Evolutionary conservation across 2,329 filamentous ascomycete genomes (phyloP).

Genomic region (Bimuria novae-zelandiae): DNA sequence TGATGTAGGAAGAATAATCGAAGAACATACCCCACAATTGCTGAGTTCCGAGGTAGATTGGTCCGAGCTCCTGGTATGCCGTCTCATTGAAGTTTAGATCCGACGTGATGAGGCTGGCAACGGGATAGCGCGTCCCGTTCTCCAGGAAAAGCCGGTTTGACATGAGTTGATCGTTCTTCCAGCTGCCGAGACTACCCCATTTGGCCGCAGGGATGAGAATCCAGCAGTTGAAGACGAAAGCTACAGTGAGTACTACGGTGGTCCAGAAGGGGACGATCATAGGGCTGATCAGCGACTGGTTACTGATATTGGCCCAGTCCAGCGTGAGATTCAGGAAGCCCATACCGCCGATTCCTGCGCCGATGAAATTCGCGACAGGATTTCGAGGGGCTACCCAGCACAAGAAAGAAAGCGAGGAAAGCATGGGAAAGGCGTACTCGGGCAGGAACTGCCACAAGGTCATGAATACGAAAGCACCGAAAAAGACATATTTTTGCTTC

Average conservation of each 20-base stretch:
- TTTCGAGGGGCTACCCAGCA: conserved; percentile 68
- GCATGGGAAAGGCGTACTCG: conserved; percentile 64
- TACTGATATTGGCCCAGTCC: conserved; percentile 66
- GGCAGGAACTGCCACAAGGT: conserved; percentile 67
- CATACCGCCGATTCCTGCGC: conserved; percentile 65
- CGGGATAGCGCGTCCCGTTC: conserved; percentile 55
- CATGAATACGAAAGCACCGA: conserved; percentile 57
- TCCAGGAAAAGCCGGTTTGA: conserved; percentile 60
- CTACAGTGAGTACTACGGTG: conserved; percentile 60
- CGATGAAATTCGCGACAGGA: conserved; percentile 63
- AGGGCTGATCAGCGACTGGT: conserved; percentile 48
- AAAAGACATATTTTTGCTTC: conserved; percentile 63
- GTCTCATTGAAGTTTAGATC: conserved; percentile 56
- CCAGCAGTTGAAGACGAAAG: conserved; percentile 63
- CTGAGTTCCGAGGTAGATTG: conserved; percentile 63
- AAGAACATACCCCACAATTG: conserved; percentile 64
- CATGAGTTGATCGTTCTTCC: conserved; percentile 59
- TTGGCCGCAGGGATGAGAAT: conserved; percentile 63
- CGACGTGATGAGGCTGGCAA: conserved; percentile 49
- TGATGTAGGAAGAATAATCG: conserved; percentile 63
- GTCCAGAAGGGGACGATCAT: conserved; percentile 63
- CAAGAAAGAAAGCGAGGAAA: conserved; percentile 64
- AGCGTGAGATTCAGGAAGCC: conserved; percentile 64
- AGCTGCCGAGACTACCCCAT: conserved; percentile 59
- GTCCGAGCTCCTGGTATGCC: conserved; percentile 54